These are phyloP conservation scores for Adansonia gregorii DNA, from an alignment of 441 rosid species.

Conservation along the genomic window DNA sequence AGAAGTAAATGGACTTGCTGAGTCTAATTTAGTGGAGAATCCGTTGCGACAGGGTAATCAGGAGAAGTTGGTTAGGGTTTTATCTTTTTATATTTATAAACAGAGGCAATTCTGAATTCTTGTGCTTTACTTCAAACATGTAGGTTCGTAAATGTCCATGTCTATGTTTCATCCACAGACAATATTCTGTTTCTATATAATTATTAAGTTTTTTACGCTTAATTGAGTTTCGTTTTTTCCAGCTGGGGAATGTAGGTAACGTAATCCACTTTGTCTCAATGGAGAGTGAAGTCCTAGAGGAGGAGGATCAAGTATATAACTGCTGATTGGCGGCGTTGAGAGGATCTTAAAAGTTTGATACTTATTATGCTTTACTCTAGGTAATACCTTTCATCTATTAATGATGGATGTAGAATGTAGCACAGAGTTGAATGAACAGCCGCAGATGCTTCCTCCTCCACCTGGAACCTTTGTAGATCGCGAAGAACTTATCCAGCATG, in stretches of 20 bases:
- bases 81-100: background rate
- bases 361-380: conserved; percentile 32
- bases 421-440: conserved; percentile 38
- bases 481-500: conserved; percentile 55
- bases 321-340: background rate
- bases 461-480: conserved; percentile 55
- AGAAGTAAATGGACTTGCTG: background rate
- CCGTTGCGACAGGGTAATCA: background rate
- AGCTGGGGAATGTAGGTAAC: conserved; percentile 9
- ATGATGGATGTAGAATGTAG: conserved; percentile 43
- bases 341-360: background rate
- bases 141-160: background rate
- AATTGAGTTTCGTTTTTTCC: background rate
- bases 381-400: conserved; percentile 21
- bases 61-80: background rate
- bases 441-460: conserved; percentile 57
- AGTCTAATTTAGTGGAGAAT: conserved; percentile 8
- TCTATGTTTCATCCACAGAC: background rate
- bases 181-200: background rate
- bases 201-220: background rate
- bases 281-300: conserved; percentile 33
- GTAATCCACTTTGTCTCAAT: conserved; percentile 13
- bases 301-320: conserved; percentile 18
- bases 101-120: background rate
- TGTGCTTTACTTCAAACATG: background rate